Base-by-base conservation (phyloP, 306 rosid species). In the Gillenia trifoliata region DNA sequence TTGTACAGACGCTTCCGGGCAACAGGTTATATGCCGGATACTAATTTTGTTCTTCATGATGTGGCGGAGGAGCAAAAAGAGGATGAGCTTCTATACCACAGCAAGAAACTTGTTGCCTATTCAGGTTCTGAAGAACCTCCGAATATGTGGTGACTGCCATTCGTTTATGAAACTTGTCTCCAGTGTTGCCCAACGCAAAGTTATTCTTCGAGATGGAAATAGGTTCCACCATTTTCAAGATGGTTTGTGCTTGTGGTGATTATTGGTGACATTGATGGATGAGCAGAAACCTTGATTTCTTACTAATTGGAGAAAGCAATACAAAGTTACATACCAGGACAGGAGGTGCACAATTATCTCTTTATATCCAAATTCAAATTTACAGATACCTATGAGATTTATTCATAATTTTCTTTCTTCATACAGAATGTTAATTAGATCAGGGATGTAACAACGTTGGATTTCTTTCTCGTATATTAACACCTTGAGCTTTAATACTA, bases 141-240 rank as follows among this genome's bases (percentile, higher is more conserved):
- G 73, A 66, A 72, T 75, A 66, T 82, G 79, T 28, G 77, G 74
- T 15, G 74, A 74, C 50, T 77, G 84, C 56, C 75, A 81, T 64
- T 71, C 81, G 2, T 81, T 82, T 19, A 47, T 78, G 82, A 82
- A 81, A 66, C 72, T 59, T 16, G 56, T 76, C 64, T 82, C 83
- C 65, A 22, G 10, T 62, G 68, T 57, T 55, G n/a, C 40, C 43
- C 26, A 55, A 31, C 70, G 71, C 62, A 72, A 72, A 65, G 56
- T 79, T 26, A 25, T 72, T 19, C 36, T 83, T 33, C 66, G 77
- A 62, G 79, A 76, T 49, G 86, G 74, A 69, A 78, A 54, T 22
- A 71, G 80, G 20, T 76, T 83, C 76, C 83, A 72, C 73, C 81
- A 79, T 66, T 83, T 83, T 79, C 12, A 43, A 50, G 81, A 77